Conservation (phyloP, 352 stramenopile genomes). For the Phytophthora pinifolia region DNA sequence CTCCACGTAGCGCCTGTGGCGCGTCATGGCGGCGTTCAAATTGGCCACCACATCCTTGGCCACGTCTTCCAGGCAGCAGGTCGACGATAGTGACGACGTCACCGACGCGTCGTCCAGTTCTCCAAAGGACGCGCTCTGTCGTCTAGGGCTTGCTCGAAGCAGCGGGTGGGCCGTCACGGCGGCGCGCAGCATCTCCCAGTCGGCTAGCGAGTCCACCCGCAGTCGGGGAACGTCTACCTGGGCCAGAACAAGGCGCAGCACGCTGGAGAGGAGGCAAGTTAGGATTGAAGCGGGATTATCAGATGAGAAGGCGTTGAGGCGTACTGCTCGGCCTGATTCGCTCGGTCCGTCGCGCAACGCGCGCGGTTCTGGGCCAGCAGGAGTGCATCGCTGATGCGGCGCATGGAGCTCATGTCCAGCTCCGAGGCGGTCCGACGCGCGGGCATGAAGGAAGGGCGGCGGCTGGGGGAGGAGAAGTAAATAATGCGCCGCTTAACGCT, state of each 20-base stretch:
- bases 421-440: slow-evolving; percentile 42
- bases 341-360: slow-evolving; percentile 53
- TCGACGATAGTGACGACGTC: slow-evolving; percentile 13
- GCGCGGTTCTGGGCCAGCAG: slow-evolving; percentile 73
- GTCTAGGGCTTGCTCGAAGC: slow-evolving; percentile 8
- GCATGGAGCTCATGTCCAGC: slow-evolving; percentile 58
- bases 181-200: slow-evolving; percentile 30
- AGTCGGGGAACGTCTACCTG: slow-evolving; percentile 30
- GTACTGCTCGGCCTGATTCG: slow-evolving; percentile 68
- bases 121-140: slow-evolving; percentile 10
- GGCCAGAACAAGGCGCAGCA: slow-evolving; percentile 29
- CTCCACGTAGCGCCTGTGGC: slow-evolving; percentile 29
- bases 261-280: slow-evolving; percentile 10
- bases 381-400: slow-evolving; percentile 67
- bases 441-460: slow-evolving; percentile 15
- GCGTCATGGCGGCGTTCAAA: slow-evolving; percentile 28
- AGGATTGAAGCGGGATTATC: not conserved
- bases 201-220: slow-evolving; percentile 25
- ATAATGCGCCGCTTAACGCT: slow-evolving; percentile 17
- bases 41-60: slow-evolving; percentile 49
- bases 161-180: slow-evolving; percentile 19
- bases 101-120: slow-evolving; percentile 8
- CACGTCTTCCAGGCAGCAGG: slow-evolving; percentile 21
- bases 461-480: slow-evolving; percentile 12
- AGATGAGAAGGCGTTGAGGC: too few species aligned